These are phyloP conservation scores for Sanghuangporus baumii DNA, from an alignment of 1,284 basidiomycete genomes.

Conservation along the genomic window DNA sequence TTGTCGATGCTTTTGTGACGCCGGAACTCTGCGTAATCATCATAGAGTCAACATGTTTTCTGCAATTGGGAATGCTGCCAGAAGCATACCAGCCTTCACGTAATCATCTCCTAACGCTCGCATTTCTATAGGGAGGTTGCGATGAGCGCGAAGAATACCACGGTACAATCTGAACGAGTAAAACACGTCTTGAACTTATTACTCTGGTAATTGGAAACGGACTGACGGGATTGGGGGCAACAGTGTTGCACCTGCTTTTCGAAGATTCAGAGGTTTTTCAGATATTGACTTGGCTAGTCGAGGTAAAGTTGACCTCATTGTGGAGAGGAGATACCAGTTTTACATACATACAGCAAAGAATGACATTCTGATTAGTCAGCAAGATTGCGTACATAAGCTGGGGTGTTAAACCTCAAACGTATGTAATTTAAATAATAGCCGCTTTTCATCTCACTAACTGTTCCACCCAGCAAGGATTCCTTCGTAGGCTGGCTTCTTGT, in stretches of 20 bases:
- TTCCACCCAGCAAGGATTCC: constrained; percentile 18
- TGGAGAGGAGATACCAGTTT: not conserved
- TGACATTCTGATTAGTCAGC: not conserved
- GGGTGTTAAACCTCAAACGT: not conserved
- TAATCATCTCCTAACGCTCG: constrained; percentile 84
- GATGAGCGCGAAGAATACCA: constrained; percentile 74
- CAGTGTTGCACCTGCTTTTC: constrained; percentile 62
- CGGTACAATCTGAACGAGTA: constrained; percentile 62
- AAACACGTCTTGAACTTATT: not conserved
- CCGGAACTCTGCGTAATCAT: constrained; percentile 63
- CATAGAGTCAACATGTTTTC: not conserved
- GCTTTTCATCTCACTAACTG: not conserved
- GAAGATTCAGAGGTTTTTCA: constrained; percentile 55
- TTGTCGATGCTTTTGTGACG: constrained; percentile 76
- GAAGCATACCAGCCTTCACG: constrained; percentile 67
- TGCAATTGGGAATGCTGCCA: not conserved
- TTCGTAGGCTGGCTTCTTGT: constrained; percentile 20
- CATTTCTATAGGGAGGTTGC: constrained; percentile 74
- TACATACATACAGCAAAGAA: not conserved
- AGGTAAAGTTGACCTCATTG: constrained; percentile 44
- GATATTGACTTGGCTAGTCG: constrained; percentile 63
- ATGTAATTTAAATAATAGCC: not conserved
- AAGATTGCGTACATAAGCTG: not conserved
- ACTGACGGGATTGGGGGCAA: constrained; percentile 79
- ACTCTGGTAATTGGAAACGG: constrained; percentile 13